These are phyloP conservation scores for Lipomyces oligophaga DNA, from an alignment of 805 yeast species.

Conservation along the genomic window DNA sequence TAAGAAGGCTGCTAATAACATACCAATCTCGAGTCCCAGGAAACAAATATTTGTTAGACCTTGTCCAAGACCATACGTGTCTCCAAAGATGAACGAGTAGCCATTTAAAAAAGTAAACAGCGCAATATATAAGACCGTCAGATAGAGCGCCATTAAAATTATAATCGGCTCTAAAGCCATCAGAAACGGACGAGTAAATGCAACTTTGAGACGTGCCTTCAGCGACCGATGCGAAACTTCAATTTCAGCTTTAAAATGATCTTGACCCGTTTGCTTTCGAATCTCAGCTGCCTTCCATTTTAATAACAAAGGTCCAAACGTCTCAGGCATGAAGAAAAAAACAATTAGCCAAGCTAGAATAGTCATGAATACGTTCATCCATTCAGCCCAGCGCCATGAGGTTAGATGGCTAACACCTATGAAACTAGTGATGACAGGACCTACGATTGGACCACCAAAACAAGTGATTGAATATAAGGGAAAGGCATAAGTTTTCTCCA, in stretches of 20 bases:
- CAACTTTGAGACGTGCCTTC: constrained; percentile 42
- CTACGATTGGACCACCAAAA: constrained; percentile 62
- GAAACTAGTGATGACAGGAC: constrained; percentile 64
- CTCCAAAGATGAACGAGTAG: constrained; percentile 51
- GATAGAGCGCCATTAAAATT: constrained; percentile 50
- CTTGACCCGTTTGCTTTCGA: constrained; percentile 45
- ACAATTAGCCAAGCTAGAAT: constrained; percentile 40
- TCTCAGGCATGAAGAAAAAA: constrained; percentile 64
- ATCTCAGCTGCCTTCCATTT: constrained; percentile 61
- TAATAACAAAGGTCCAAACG: constrained; percentile 78
- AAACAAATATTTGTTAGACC: constrained; percentile 19
- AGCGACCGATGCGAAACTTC: constrained; percentile 41
- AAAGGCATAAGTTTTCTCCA: constrained; percentile 23
- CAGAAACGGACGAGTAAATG: constrained; percentile 52
- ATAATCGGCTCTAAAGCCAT: constrained; percentile 56
- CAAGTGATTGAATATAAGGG: constrained; percentile 27
- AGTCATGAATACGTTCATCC: constrained; percentile 60
- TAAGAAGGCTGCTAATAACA: constrained; percentile 9
- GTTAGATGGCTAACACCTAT: constrained; percentile 52
- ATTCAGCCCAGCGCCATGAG: constrained; percentile 82
- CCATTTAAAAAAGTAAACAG: constrained; percentile 59
- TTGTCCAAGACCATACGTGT: constrained; percentile 44
- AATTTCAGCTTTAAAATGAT: constrained; percentile 42
- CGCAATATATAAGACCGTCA: constrained; percentile 55
- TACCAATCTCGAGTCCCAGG: constrained; percentile 19